A percentile compares a stretch with the other conserved stretches of the same genome.
Conservation (phyloP, 139 green algal genomes). For the Chlorella sp. region DNA sequence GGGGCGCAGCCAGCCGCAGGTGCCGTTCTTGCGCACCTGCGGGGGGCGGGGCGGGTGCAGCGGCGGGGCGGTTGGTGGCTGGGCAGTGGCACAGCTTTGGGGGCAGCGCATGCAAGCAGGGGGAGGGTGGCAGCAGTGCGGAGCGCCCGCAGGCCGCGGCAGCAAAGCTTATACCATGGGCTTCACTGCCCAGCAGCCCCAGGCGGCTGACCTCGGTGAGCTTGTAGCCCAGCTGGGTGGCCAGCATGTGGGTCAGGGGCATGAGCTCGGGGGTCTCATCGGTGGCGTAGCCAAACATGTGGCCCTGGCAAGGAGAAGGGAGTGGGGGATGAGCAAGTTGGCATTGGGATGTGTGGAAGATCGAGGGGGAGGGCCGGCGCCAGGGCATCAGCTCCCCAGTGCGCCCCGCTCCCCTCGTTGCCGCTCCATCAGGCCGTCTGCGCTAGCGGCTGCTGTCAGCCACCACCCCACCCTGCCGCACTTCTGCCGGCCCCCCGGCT, state of each 20-base stretch:
- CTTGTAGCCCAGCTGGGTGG: conserved; percentile 91
- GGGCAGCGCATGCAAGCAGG: too few species aligned
- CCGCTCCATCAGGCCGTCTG: not conserved
- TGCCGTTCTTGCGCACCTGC: conserved; percentile 88
- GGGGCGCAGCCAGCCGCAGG: conserved; percentile 93
- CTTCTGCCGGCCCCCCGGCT: not conserved
- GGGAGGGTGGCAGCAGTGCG: too few species aligned
- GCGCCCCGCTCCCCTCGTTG: not conserved
- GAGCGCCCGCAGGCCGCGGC: too few species aligned
- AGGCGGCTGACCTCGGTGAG: conserved; percentile 68
- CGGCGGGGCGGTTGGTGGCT: not conserved
- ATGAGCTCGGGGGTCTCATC: conserved; percentile 99
- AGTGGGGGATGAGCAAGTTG: too few species aligned
- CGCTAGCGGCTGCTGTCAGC: not conserved
- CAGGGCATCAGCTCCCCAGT: not conserved
- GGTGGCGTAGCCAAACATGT: conserved; percentile 99
- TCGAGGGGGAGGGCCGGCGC: not conserved
- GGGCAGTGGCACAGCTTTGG: too few species aligned
- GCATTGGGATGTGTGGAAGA: too few species aligned
- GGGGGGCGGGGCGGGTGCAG: not conserved
- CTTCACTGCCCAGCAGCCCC: not conserved
- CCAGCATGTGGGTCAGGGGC: conserved; percentile 98
- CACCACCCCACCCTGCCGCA: not conserved
- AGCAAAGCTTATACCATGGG: too few species aligned
- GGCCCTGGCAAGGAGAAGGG: conserved; percentile 59